A percentile compares a stretch with the other conserved stretches of the same genome.
Conservation (phyloP, 805 yeast species). For the Zygoascus flipseniorum region DNA sequence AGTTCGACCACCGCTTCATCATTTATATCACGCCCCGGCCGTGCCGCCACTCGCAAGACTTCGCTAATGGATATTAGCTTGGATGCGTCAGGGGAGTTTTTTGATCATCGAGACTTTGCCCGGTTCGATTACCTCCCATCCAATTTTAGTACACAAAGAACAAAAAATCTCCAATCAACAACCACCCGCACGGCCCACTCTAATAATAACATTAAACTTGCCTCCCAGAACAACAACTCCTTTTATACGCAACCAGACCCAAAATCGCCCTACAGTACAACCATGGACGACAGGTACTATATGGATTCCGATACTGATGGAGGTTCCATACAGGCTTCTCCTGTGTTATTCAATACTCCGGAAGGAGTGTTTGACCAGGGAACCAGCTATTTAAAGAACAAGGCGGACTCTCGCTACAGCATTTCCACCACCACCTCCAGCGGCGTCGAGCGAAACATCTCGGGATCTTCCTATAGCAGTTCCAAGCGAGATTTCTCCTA, state of each 20-base stretch:
- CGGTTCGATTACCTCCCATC: not conserved
- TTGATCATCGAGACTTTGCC: not conserved
- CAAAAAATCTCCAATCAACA: not conserved
- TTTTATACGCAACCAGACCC: not conserved
- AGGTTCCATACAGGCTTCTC: conserved; percentile 11
- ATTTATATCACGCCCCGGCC: not conserved
- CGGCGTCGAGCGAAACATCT: not conserved
- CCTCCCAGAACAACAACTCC: not conserved
- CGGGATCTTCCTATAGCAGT: not conserved
- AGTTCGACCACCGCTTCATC: not conserved
- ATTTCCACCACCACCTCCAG: not conserved
- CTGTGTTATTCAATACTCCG: conserved; percentile 1
- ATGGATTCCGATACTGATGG: conserved; percentile 6
- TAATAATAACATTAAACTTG: not conserved
- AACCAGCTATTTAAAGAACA: not conserved
- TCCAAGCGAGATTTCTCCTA: conserved; percentile 8
- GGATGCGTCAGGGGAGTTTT: not conserved
- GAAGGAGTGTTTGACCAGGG: not conserved
- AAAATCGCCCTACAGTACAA: not conserved
- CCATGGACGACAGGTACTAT: not conserved
- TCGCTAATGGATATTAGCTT: not conserved
- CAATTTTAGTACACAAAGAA: not conserved
- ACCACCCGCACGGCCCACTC: not conserved
- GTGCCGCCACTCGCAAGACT: not conserved
- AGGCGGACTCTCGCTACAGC: not conserved